phyloP scores from a whole-genome alignment of 106 monocot genomes.

The Narthecium ossifragum region DNA sequence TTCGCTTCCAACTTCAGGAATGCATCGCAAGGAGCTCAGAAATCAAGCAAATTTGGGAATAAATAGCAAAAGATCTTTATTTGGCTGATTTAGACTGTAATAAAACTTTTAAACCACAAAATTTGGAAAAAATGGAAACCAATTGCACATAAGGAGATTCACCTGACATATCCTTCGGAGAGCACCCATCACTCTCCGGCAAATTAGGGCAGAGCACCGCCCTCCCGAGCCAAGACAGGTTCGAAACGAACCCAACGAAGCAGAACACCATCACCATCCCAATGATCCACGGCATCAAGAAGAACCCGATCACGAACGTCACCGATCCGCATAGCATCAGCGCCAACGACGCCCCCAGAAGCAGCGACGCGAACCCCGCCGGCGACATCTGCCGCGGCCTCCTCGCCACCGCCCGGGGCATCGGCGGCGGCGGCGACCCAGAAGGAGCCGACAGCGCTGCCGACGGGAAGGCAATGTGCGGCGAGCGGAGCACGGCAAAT shows the following conservation, averaged over 20 bases:
- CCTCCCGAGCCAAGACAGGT: slow-evolving; percentile 29
- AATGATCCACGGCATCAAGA: slow-evolving; percentile 51
- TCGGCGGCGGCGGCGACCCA: neutral
- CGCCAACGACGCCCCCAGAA: slow-evolving; percentile 41
- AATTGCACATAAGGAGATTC: too few relatives aligned
- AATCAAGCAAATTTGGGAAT: too few relatives aligned
- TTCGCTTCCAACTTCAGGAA: too few relatives aligned
- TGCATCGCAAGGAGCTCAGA: too few relatives aligned
- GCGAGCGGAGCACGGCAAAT: slow-evolving; percentile 24
- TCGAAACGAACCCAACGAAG: slow-evolving; percentile 34
- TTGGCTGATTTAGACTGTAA: too few relatives aligned
- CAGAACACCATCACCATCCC: slow-evolving; percentile 34
- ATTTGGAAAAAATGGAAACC: too few relatives aligned
- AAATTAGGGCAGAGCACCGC: slow-evolving; percentile 11
- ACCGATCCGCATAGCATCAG: slow-evolving; percentile 32
- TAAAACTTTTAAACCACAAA: too few relatives aligned
- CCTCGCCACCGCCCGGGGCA: neutral
- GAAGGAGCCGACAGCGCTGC: neutral
- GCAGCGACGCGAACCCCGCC: slow-evolving; percentile 27
- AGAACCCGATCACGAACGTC: slow-evolving; percentile 40
- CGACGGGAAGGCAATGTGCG: neutral
- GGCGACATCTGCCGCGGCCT: slow-evolving; percentile 19
- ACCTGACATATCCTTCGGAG: slow-evolving; percentile 33
- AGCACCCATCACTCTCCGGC: neutral
- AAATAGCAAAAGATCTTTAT: too few relatives aligned